These are phyloP conservation scores for Rhipidocladum racemiflorum DNA, from an alignment of 176 grass and related monocot genomes.

Conservation along the genomic window DNA sequence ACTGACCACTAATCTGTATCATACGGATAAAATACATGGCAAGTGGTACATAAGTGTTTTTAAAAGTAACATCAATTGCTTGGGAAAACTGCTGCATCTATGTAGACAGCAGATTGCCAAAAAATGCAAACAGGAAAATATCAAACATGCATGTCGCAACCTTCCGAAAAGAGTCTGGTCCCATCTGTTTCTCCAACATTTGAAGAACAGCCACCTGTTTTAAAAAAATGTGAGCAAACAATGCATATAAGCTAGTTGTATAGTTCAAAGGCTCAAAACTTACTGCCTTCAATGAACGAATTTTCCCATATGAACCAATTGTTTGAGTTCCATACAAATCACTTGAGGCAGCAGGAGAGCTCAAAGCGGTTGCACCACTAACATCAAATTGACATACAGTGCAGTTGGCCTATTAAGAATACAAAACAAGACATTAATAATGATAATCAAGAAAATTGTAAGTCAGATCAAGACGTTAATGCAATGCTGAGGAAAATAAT, in stretches of 20 bases:
- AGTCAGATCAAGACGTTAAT: conserved; percentile 9
- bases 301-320: conserved; percentile 91
- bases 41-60: conserved; percentile 24
- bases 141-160: conserved; percentile 39
- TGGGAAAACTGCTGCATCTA: conserved; percentile 17
- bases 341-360: conserved; percentile 71
- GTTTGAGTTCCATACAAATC: conserved; percentile 94
- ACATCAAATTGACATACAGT: conserved; percentile 87
- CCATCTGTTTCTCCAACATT: conserved; percentile 99
- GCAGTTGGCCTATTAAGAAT: conserved; percentile 69
- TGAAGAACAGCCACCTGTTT: conserved; percentile 88
- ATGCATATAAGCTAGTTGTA: conserved; percentile 18
- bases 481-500: neutral
- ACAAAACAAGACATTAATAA: conserved; percentile 3
- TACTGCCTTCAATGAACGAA: conserved; percentile 95
- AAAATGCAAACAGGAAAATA: neutral
- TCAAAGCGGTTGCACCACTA: conserved; percentile 75
- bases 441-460: neutral
- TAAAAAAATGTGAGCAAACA: conserved; percentile 32
- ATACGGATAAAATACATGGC: neutral
- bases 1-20: neutral
- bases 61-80: neutral
- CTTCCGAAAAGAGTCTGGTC: conserved; percentile 87
- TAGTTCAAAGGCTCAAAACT: conserved; percentile 31
- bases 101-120: conserved; percentile 12